These are phyloP conservation scores for Neofusicoccum laricinum DNA, from an alignment of 2,329 filamentous ascomycete species.

Conservation along the genomic window DNA sequence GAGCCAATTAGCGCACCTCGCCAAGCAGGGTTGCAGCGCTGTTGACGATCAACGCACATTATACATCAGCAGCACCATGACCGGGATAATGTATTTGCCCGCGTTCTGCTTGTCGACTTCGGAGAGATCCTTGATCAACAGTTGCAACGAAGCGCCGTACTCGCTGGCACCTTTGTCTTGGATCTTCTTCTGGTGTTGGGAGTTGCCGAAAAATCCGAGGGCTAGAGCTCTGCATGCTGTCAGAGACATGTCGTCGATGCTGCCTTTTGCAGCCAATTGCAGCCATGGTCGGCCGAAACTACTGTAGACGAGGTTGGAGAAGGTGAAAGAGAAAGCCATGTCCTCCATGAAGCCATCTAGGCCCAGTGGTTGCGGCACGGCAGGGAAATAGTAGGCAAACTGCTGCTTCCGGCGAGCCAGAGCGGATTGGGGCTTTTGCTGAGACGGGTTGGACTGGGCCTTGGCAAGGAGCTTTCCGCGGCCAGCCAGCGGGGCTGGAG, in stretches of 20 bases:
- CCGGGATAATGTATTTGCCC: constrained; percentile 18
- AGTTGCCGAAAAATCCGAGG: constrained; percentile 18
- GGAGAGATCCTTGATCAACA: constrained; percentile 16
- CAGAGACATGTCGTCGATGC: constrained; percentile 16
- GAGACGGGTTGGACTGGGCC: not conserved
- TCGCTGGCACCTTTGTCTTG: constrained; percentile 16
- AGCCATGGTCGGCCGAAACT: constrained; percentile 20
- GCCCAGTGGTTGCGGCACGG: constrained; percentile 17
- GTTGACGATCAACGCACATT: constrained; percentile 6
- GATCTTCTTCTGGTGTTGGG: constrained; percentile 17
- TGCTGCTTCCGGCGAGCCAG: not conserved
- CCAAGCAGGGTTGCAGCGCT: not conserved
- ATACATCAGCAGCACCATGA: constrained; percentile 20
- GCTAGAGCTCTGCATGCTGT: constrained; percentile 19
- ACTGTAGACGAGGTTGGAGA: constrained; percentile 21
- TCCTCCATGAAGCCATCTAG: constrained; percentile 19
- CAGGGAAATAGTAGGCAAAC: not conserved
- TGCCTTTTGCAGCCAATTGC: constrained; percentile 17
- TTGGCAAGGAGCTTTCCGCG: not conserved
- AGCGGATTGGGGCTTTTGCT: not conserved
- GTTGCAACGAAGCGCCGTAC: constrained; percentile 17
- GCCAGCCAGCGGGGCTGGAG: not conserved
- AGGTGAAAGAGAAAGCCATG: constrained; percentile 20
- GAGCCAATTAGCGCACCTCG: not conserved
- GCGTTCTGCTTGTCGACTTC: constrained; percentile 13